Conservation (phyloP, 192 early-diverging fungal genomes). For the Paraglomus occultum region DNA sequence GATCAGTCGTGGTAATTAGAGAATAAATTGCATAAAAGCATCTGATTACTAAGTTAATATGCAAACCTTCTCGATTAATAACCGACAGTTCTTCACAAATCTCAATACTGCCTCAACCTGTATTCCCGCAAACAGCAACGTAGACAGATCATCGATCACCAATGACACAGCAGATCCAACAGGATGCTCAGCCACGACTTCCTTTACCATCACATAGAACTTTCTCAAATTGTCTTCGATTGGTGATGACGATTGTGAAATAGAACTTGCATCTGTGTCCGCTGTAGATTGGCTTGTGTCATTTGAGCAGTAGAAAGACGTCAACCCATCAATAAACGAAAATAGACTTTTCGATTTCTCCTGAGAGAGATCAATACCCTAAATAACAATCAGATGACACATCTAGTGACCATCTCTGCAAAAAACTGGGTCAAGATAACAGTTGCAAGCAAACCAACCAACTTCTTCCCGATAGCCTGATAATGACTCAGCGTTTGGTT, state of each 20-base stretch:
- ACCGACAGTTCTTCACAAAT: slow-evolving; percentile 45
- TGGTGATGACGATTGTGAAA: slow-evolving; percentile 15
- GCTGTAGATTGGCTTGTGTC: slow-evolving; percentile 12
- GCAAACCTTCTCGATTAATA: slow-evolving; percentile 42
- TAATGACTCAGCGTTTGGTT: slow-evolving; percentile 61
- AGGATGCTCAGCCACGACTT: slow-evolving; percentile 23
- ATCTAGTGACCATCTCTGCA: neutral
- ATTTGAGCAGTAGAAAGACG: slow-evolving; percentile 29
- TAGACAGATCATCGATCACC: slow-evolving; percentile 56
- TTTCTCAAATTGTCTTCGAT: slow-evolving; percentile 31
- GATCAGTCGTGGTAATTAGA: neutral
- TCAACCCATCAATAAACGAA: slow-evolving; percentile 56
- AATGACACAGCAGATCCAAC: slow-evolving; percentile 38
- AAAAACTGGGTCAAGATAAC: neutral
- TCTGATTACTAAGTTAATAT: neutral
- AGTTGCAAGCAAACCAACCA: slow-evolving; percentile 38
- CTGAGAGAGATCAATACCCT: slow-evolving; percentile 54
- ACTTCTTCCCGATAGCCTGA: slow-evolving; percentile 53
- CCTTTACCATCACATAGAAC: slow-evolving; percentile 42
- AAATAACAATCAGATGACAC: neutral
- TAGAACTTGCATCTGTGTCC: slow-evolving; percentile 24
- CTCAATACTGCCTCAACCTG: slow-evolving; percentile 34
- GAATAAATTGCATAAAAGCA: neutral
- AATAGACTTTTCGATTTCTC: slow-evolving; percentile 47
- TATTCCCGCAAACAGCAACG: slow-evolving; percentile 49